Evolutionary conservation across 2,329 filamentous ascomycete genomes (phyloP), one percentile per base, ranked within the genome.

Genomic region (Xylariaceae sp.): DNA sequence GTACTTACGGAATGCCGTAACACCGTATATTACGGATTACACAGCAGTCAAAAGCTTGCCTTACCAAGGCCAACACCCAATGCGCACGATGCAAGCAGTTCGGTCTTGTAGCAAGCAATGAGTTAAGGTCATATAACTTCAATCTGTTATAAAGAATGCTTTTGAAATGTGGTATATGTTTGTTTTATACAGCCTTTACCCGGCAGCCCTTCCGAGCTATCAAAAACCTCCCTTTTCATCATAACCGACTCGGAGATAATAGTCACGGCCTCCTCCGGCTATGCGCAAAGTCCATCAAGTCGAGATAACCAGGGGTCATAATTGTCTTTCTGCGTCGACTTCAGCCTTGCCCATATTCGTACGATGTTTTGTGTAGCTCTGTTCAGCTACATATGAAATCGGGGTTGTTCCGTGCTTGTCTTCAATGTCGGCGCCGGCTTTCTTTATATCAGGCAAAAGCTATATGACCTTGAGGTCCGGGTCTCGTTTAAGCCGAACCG

Each of bases 401-500:
- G 2, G 23, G 23, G 23, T 30, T 30, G 4, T 30, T 30, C 23
- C 23, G 23, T 30, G 23, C 23, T 30, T 30, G 23, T 30, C 23
- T 30, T 5, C 5, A 4, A 30, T 30, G 23, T 30, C 23, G 23
- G 23, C 23, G 23, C 23, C 23, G 23, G 23, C 23, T 30, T 30
- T 30, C 23, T 30, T 30, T 30, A 5, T 30, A 30, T 30, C 23
- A 30, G 23, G 23, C 23, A 30, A 30, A 30, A 30, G 23, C 23
- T 30, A 30, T 4, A 30, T 30, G 23, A 30, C 23, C 23, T 30
- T 30, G 1, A 30, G 23, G 23, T 30, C 23, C 34, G 50, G 8
- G 15, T 41, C 49, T 35, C 23, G 51, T 68, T 66, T 72, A 73
- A 53, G 73, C 71, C 10, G 75, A 73, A 59, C 74, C 70, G 61